These are phyloP conservation scores for Moniliella sp. DNA, from an alignment of 1,284 basidiomycete genomes.

Conservation along the genomic window DNA sequence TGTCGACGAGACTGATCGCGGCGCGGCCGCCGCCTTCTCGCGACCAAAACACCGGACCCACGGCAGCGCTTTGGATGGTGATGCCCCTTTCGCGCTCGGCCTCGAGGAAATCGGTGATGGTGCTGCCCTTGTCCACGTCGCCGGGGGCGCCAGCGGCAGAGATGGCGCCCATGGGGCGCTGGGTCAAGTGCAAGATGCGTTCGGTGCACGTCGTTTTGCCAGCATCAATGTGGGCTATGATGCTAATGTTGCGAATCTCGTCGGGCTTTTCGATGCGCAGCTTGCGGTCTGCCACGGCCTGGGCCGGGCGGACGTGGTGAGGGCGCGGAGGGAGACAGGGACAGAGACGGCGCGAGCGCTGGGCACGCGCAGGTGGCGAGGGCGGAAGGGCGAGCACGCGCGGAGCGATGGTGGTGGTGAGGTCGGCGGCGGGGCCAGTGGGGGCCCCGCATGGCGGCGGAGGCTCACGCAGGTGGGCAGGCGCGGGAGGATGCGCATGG, in stretches of 20 bases:
- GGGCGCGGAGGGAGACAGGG: too few species aligned
- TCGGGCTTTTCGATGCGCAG: constrained; percentile 4
- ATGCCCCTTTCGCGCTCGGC: constrained; percentile 71
- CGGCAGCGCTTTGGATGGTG: constrained; percentile 72
- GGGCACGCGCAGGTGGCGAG: too few species aligned
- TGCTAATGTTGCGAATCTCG: constrained; percentile 15
- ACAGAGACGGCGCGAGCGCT: too few species aligned
- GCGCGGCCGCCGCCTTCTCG: constrained; percentile 15
- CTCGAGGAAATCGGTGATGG: constrained; percentile 70
- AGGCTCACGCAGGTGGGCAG: too few species aligned
- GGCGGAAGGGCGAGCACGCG: too few species aligned
- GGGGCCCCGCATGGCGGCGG: too few species aligned
- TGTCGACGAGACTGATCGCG: constrained; percentile 61
- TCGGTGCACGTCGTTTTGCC: constrained; percentile 77
- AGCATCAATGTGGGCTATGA: constrained; percentile 42
- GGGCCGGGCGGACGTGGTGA: too few species aligned
- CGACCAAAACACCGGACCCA: constrained; percentile 56
- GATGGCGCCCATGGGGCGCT: constrained; percentile 43
- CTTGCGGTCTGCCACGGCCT: too few species aligned
- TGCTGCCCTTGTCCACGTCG: constrained; percentile 73
- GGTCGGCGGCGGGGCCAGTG: too few species aligned
- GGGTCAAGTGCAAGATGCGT: constrained; percentile 54
- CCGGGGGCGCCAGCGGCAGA: constrained; percentile 35
- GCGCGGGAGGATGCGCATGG: too few species aligned
- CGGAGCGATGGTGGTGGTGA: too few species aligned